Conservation (phyloP, 164 flowering plant species). For the Platanus orientalis region DNA sequence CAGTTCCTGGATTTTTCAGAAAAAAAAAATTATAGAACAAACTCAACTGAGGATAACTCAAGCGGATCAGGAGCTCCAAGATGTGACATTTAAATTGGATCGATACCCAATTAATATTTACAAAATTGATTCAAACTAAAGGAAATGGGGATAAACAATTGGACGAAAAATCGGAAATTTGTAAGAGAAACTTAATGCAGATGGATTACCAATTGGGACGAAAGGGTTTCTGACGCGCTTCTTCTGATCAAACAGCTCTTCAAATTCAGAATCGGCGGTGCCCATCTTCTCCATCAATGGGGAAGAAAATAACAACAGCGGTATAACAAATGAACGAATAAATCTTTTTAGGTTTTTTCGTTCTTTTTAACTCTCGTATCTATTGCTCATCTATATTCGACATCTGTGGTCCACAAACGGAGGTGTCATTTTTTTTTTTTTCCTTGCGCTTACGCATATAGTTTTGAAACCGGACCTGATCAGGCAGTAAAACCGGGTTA, state of each 20-base stretch:
- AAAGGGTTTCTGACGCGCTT: conserved; percentile 51
- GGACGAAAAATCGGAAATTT: not conserved
- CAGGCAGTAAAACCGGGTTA: too few relatives aligned
- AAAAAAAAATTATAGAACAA: not conserved
- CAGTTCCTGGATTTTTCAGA: too few relatives aligned
- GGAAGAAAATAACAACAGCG: too few relatives aligned
- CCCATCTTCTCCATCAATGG: conserved; percentile 27
- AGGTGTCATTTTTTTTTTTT: too few relatives aligned
- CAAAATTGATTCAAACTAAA: not conserved
- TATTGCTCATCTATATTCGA: too few relatives aligned
- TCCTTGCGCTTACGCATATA: too few relatives aligned
- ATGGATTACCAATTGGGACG: conserved; percentile 46
- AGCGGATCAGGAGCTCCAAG: not conserved
- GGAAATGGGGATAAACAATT: not conserved
- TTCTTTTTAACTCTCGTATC: too few relatives aligned
- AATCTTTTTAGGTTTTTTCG: too few relatives aligned
- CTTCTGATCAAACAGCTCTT: conserved; percentile 31
- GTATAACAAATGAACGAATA: too few relatives aligned
- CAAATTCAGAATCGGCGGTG: conserved; percentile 29
- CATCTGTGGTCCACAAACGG: too few relatives aligned
- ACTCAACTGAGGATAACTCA: not conserved
- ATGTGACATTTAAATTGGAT: not conserved
- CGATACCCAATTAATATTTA: not conserved
- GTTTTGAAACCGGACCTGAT: too few relatives aligned
- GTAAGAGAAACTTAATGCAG: not conserved